Evolutionary conservation across 805 yeast species (phyloP), one percentile per base, ranked within the genome.

Genomic region (Candida xiaguanensis): DNA sequence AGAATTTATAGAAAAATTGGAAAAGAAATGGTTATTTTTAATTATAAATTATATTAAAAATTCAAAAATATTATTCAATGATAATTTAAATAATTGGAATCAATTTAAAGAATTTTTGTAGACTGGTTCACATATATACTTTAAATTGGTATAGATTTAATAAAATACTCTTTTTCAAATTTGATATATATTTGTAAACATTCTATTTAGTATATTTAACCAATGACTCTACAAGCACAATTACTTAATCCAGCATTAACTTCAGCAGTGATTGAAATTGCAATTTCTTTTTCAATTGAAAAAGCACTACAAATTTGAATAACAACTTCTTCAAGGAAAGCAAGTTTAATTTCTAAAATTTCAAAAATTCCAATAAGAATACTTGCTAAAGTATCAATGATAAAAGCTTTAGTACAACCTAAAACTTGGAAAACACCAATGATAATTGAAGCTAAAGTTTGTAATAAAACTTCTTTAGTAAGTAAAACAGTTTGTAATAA

Each of bases 21-120:
- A 78, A 60, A 57, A 49, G 45, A 62, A 59, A 45, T 66, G 74
- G 70, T 48, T 65, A 25, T 22, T 22, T 11, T 54, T 67, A 28
- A 65, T 69, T 64, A 44, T 65, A n/a, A 56, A 54, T 14, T 66
- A 63, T 41, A 58, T 69, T 9, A 54, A 55, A 36, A 57, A 60
- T 19, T 64, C 69, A 5, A 65, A 55, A 35, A 53, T 51, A 37
- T 46, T 66, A 34, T 61, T 67, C 41, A 41, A 47, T 19, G 65
- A 59, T 22, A 59, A 61, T 34, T 50, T 66, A 26, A 32, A 40
- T 13, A 51, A 51, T 41, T 68, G 73, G 72, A 26, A 36, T 4
- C 70, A 63, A 15, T 56, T 67, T 41, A 63, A 54, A 45, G 49
- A 29, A 11, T 36, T 26, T 19, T 39, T 39, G 14, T 23, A 14